Evolutionary conservation across 805 yeast genomes (phyloP).

Genomic region (Hanseniaspora taiwanica): DNA sequence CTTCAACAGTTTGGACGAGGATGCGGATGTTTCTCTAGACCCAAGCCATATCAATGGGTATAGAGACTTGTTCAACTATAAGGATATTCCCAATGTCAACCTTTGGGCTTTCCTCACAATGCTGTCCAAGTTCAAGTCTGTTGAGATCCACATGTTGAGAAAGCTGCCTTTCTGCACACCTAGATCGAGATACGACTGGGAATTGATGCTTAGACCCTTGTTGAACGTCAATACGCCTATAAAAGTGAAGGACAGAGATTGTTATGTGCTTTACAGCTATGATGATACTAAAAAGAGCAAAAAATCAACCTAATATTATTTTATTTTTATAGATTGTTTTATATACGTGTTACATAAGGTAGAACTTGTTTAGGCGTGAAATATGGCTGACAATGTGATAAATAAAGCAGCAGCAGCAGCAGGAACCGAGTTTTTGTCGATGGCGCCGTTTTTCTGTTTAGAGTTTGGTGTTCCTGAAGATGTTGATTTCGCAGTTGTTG

Average conservation of each 20-base stretch:
- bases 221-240: constrained; percentile 23
- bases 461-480: no score
- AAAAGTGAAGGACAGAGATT: constrained; percentile 26
- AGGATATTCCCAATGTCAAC: constrained; percentile 27
- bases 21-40: constrained; percentile 4
- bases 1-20: constrained; percentile 1
- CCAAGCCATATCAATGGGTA: constrained; percentile 15
- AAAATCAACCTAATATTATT: neutral
- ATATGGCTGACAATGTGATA: no score
- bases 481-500: no score
- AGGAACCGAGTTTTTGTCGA: no score
- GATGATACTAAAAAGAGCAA: constrained; percentile 8
- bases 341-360: no score
- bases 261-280: constrained; percentile 30
- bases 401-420: no score
- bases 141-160: constrained; percentile 26
- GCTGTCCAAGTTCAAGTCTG: constrained; percentile 21
- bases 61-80: constrained; percentile 14
- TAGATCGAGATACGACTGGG: constrained; percentile 29
- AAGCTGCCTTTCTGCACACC: constrained; percentile 26
- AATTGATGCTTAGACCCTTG: constrained; percentile 22
- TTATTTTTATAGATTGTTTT: neutral
- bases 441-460: no score
- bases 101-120: constrained; percentile 22
- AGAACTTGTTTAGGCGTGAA: no score